Evolutionary conservation across 805 yeast genomes (phyloP), one percentile per base, ranked within the genome.

Genomic region (Candida orba): DNA sequence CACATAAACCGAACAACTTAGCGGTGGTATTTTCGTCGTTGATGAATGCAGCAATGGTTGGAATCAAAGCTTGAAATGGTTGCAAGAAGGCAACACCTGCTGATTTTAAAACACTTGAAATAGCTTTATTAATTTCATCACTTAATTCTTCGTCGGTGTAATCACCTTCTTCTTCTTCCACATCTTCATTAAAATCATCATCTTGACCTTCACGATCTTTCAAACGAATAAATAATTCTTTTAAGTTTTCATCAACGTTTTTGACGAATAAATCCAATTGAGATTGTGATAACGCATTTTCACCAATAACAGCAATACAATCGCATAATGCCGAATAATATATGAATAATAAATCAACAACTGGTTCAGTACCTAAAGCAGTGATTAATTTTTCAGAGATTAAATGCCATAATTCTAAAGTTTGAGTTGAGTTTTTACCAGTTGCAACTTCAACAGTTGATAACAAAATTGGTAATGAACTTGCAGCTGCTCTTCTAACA

Each of bases 401-500:
- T 43, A 77, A 72, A 25, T 75, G 68, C 96, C 96, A 91, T 37
- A 87, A 64, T 25, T 74, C 75, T 38, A 78, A 63, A 2, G 88
- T 77, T 51, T 80, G 81, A 10, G 72, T 69, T 4, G 88, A 76
- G 34, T 71, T 66, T 37, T 63, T 58, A 36, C 73, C 75, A 22
- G 74, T 69, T 4, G 75, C 75, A 4, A 63, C 57, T 46, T 71
- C 67, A n/a, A 82, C 71, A 50, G 86, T 78, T 43, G 76, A 66
- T 47, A 93, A 67, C 42, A 91, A 68, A 4, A 88, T 79, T 3
- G 97, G 89, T 56, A 90, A 78, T 6, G 90, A 74, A 48, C 81
- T 75, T 3, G 96, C 90, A 37, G 96, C 89, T n/a, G 91, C 78
- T 24, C 84, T 87, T 53, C 98, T 79, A 6, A 91, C 98, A 33